These are phyloP conservation scores for Kazachstania viticola DNA, from an alignment of 805 yeast genomes.

Conservation along the genomic window DNA sequence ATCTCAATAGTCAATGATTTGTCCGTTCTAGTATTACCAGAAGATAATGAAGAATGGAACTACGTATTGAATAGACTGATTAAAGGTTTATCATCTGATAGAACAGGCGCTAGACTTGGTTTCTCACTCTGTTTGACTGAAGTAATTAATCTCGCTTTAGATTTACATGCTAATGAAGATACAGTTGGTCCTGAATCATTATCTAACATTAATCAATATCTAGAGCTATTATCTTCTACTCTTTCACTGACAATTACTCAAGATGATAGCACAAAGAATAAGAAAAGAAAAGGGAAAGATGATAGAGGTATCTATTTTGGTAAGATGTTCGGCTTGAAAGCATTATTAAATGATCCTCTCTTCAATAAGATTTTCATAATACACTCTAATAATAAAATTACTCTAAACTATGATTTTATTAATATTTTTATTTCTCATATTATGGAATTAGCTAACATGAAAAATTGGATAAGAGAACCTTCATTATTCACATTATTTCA, in stretches of 20 bases:
- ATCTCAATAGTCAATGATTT: conserved; percentile 53
- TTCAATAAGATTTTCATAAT: conserved; percentile 22
- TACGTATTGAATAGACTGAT: conserved; percentile 72
- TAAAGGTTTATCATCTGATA: conserved; percentile 69
- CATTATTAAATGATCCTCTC: conserved; percentile 47
- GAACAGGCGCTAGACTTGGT: conserved; percentile 79
- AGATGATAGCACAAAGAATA: conserved; percentile 28
- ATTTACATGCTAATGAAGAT: conserved; percentile 8
- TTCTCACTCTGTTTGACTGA: conserved; percentile 83
- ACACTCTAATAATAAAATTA: conserved; percentile 13
- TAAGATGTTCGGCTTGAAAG: conserved; percentile 71
- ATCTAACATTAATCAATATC: conserved; percentile 12
- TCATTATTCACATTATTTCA: conserved; percentile 59
- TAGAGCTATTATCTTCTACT: conserved; percentile 12
- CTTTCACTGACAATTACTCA: conserved; percentile 32
- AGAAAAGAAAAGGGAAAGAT: conserved; percentile 62
- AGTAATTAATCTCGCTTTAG: conserved; percentile 30
- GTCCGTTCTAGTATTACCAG: conserved; percentile 20
- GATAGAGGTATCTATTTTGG: conserved; percentile 76
- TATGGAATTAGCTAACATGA: conserved; percentile 46
- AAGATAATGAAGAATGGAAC: conserved; percentile 52
- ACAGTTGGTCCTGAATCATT: conserved; percentile 9
- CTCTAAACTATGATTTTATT: conserved; percentile 23
- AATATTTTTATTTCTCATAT: conserved; percentile 34
- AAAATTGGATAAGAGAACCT: conserved; percentile 83